Percentiles rank a stretch among this genome's conserved stretches.
These are phyloP conservation scores for Leptographium flavum DNA, from an alignment of 2,329 filamentous ascomycete genomes.

Conservation along the genomic window DNA sequence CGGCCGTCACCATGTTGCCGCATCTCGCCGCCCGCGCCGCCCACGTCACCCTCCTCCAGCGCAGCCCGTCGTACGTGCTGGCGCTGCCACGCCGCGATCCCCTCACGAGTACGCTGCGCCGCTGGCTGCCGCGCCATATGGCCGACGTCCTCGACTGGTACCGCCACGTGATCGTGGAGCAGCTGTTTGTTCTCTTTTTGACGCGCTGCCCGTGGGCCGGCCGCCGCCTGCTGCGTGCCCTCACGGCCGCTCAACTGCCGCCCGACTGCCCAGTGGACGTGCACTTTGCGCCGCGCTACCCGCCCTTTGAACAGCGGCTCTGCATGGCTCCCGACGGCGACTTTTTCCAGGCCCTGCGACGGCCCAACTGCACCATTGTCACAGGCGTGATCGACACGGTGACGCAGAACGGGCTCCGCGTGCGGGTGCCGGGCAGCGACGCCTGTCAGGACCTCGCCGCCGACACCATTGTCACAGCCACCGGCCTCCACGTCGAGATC, in stretches of 20 bases:
- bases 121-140: conserved; percentile 31
- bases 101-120: conserved; percentile 22
- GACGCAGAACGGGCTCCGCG: conserved; percentile 26
- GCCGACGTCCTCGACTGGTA: conserved; percentile 32
- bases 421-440: conserved; percentile 22
- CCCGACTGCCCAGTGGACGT: conserved; percentile 36
- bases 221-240: conserved; percentile 28
- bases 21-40: conserved; percentile 48
- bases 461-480: conserved; percentile 52
- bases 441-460: conserved; percentile 25
- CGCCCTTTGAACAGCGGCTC: conserved; percentile 60
- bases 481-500: conserved; percentile 42
- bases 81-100: conserved; percentile 29
- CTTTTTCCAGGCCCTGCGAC: conserved; percentile 30
- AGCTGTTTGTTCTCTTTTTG: conserved; percentile 34
- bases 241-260: conserved; percentile 37
- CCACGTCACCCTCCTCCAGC: conserved; percentile 66
- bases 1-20: conserved; percentile 64
- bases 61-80: conserved; percentile 59
- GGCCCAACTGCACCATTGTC: conserved; percentile 24
- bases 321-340: conserved; percentile 49
- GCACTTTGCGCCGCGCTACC: conserved; percentile 51
- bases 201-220: conserved; percentile 35
- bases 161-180: conserved; percentile 31
- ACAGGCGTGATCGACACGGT: conserved; percentile 32